Base-by-base conservation (phyloP, 805 yeast genomes). In the Myxozyma vanderwaltii region DNA sequence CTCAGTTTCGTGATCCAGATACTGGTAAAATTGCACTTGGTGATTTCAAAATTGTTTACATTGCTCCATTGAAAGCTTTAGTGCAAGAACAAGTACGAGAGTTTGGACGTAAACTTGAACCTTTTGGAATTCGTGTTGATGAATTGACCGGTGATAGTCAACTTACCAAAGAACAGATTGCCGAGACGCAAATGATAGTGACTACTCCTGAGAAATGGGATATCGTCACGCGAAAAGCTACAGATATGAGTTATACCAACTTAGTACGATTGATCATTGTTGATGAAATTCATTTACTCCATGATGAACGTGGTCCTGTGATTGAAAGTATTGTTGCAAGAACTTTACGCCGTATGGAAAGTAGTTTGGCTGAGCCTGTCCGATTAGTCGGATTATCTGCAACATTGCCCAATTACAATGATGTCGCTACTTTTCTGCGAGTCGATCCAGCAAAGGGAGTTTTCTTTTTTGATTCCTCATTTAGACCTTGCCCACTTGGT, bases 361-460 rank as follows among this genome's bases (percentile, higher is more conserved):
- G 96, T 0, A 76, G 92, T 13, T 91, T 97, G 0, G 98, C 98
- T 0, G 80, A 77, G 58, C 71, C 71, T 19, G 68, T 76, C 54
- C 71, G 83, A 55, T 72, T 81, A 7, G 68, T 81, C 31, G 81
- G 81, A 0, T 70, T 79, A 1, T 80, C 85, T 38, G 86, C 86
- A 0, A 81, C 85, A 0, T 76, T 82, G 12, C 82, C 83, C 1
- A 82, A 82, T 58, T 75, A 79, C 24, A 68, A 70, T 2, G 85
- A 82, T 59, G 69, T 82, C 3, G 76, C 83, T 0, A 79, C 84
- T 0, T 65, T 69, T 7, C 71, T 78, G 1, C 65, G 81, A 43
- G 72, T 71, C 0, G 91, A 98, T 0, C 79, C 92, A 52, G 97
- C 97, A 1, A 91, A 91, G 69, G 91, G 92, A 0, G 67, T 91